phyloP scores from a whole-genome alignment of 768 basidiomycete genomes.

The Candolleomyces efflorescens region DNA sequence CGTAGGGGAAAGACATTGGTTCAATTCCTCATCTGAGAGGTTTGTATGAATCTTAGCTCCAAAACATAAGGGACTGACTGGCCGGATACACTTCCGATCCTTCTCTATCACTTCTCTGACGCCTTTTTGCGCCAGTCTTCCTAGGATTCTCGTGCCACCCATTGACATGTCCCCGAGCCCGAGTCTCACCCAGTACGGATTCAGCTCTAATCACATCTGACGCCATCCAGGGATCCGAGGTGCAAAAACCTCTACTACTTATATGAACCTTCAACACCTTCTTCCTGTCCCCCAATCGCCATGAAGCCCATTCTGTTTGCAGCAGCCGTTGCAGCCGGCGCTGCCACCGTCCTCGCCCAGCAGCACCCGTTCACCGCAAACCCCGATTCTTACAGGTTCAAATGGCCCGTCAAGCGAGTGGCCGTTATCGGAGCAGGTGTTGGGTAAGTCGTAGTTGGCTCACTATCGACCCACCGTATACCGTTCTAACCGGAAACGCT shows the following conservation, averaged over 20 bases:
- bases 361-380: not conserved
- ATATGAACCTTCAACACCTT: not conserved
- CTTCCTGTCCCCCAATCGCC: not conserved
- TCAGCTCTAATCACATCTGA: not conserved
- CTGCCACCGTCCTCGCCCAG: not conserved
- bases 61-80: no score
- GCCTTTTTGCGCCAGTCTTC: not conserved
- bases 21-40: no score
- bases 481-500: not conserved
- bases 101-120: not conserved
- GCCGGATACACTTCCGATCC: not conserved
- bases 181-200: not conserved
- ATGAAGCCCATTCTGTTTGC: not conserved
- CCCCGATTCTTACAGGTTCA: slow-evolving; percentile 25
- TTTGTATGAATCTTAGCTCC: no score
- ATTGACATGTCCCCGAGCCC: not conserved
- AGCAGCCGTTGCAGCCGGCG: not conserved
- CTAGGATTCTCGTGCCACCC: not conserved
- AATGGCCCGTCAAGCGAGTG: slow-evolving; percentile 33
- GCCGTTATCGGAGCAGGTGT: slow-evolving; percentile 39
- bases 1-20: no score
- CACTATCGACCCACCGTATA: not conserved
- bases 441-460: slow-evolving; percentile 22
- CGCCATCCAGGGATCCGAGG: not conserved
- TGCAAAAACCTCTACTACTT: not conserved